Evolutionary conservation across 75 land plant genomes (phyloP).

Genomic region (Pinus tabuliformis): DNA sequence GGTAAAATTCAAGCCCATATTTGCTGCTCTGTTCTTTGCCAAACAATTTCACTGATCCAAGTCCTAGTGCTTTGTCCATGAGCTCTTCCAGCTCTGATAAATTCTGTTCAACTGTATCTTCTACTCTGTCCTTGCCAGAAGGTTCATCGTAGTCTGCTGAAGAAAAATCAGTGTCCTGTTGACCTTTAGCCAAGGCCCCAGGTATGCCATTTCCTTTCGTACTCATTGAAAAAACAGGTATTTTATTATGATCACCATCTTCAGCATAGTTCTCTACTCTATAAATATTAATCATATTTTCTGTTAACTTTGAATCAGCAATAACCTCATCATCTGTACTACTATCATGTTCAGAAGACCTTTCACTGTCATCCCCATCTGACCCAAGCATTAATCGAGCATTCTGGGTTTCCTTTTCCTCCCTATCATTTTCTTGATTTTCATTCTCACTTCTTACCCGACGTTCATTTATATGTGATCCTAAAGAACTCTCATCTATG

Average conservation of each 20-base stretch:
- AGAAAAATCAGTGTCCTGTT: conserved; percentile 5
- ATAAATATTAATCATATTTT: conserved; percentile 13
- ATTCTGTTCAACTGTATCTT: background rate
- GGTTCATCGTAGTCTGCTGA: background rate
- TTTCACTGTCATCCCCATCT: conserved; percentile 8
- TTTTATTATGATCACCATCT: background rate
- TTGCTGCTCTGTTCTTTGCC: conserved; percentile 17
- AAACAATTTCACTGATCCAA: conserved; percentile 44
- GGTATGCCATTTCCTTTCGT: background rate
- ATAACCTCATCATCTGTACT: conserved; percentile 13
- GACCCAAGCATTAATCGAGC: background rate
- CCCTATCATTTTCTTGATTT: conserved; percentile 21
- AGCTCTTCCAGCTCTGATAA: conserved; percentile 58
- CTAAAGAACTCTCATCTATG: conserved; percentile 92
- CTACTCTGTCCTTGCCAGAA: conserved; percentile 1
- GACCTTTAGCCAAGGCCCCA: conserved; percentile 3
- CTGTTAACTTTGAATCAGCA: conserved; percentile 34
- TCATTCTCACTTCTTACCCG: conserved; percentile 83
- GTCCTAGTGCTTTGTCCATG: conserved; percentile 78
- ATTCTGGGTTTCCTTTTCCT: conserved; percentile 14
- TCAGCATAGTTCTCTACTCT: conserved; percentile 1
- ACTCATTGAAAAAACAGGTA: background rate
- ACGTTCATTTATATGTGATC: conserved; percentile 90
- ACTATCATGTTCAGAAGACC: conserved; percentile 3
- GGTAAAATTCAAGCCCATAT: conserved; percentile 31